Evolutionary conservation across 176 grass and related monocot species (phyloP).

Genomic region (Leersia perrieri): DNA sequence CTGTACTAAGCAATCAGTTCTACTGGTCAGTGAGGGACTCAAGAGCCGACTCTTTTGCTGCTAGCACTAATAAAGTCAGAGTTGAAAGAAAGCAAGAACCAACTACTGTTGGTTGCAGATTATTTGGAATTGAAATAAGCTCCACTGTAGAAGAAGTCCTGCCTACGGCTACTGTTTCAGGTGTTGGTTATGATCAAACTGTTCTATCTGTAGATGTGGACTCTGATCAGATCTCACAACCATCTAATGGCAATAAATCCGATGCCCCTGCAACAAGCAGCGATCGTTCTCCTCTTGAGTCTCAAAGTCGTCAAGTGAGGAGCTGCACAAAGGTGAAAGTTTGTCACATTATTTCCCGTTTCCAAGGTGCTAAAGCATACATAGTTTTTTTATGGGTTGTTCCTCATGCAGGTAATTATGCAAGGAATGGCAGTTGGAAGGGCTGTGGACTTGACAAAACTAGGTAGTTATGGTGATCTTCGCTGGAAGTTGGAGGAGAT

Average conservation of each 20-base stretch:
- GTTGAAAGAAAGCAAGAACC: constrained; percentile 64
- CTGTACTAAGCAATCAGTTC: constrained; percentile 40
- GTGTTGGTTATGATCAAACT: constrained; percentile 44
- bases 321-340: constrained; percentile 90
- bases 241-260: constrained; percentile 54
- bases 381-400: constrained; percentile 24
- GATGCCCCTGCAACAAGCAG: constrained; percentile 47
- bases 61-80: constrained; percentile 46
- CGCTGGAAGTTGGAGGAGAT: constrained; percentile 72
- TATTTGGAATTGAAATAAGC: constrained; percentile 90
- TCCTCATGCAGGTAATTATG: constrained; percentile 74
- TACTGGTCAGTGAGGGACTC: constrained; percentile 56
- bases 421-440: constrained; percentile 90
- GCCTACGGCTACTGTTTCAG: constrained; percentile 26
- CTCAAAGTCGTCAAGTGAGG: constrained; percentile 66
- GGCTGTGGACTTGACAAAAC: constrained; percentile 84
- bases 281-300: constrained; percentile 51
- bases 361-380: neutral
- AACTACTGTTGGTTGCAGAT: constrained; percentile 54
- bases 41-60: constrained; percentile 33
- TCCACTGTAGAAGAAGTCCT: constrained; percentile 39
- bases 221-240: constrained; percentile 53
- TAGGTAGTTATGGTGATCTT: constrained; percentile 61
- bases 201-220: constrained; percentile 30
- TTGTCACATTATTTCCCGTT: constrained; percentile 14